phyloP scores from a whole-genome alignment of 83 land plant genomes.

The Thuja plicata region DNA sequence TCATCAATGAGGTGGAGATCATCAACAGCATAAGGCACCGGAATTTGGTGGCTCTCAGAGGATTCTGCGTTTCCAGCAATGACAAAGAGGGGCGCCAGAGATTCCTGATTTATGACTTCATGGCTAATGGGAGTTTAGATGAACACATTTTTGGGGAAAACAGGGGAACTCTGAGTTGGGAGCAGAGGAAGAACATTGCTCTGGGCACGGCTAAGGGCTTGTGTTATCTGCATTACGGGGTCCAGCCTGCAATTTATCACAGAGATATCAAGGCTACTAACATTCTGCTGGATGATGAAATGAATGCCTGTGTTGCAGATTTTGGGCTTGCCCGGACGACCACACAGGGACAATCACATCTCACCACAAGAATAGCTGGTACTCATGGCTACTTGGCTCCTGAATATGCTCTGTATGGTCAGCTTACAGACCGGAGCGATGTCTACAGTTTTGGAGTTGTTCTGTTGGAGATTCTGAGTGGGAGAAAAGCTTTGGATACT shows the following conservation, averaged over 20 bases:
- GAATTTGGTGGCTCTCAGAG: conserved; percentile 67
- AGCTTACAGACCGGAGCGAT: not conserved
- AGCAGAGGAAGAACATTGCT: not conserved
- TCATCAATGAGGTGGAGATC: too few species aligned
- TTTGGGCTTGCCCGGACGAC: not conserved
- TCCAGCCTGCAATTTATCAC: conserved; percentile 1
- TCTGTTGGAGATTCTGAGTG: not conserved
- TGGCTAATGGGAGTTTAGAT: not conserved
- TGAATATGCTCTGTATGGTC: not conserved
- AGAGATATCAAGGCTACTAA: too few species aligned
- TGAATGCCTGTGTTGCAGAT: conserved; percentile 4
- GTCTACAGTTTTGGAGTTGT: conserved; percentile 4
- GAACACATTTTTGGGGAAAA: not conserved
- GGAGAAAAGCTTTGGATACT: too few species aligned
- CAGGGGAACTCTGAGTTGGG: not conserved
- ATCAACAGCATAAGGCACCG: too few species aligned
- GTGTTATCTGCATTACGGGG: not conserved
- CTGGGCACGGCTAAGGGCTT: not conserved
- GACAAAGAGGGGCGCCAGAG: conserved; percentile 20
- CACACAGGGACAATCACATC: not conserved
- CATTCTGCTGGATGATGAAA: not conserved
- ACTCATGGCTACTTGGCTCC: conserved; percentile 4
- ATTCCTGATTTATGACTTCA: conserved; percentile 2
- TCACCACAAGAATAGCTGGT: not conserved
- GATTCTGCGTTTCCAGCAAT: conserved; percentile 43